Percentiles rank a stretch among this genome's conserved stretches.
Conservation (phyloP, 176 grass and related monocot genomes). For the maize (Zea mays) region DNA sequence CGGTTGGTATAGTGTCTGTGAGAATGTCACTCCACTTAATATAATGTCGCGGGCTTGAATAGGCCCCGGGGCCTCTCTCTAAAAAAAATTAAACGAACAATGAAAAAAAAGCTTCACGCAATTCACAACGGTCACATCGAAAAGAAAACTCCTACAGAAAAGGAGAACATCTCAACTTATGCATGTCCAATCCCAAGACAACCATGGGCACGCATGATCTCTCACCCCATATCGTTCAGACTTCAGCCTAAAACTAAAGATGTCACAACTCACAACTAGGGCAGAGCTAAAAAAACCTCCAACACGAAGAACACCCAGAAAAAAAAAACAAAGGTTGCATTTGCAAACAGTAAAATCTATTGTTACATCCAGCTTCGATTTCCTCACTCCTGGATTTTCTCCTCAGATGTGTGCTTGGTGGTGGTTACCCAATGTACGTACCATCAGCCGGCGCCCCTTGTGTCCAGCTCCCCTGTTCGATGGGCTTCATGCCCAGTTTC, state of each 20-base stretch:
- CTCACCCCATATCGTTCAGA: neutral
- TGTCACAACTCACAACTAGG: neutral
- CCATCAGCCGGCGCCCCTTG: neutral
- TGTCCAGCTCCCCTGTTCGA: slow-evolving; percentile 17
- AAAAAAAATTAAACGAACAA: neutral
- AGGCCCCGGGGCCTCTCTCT: no score
- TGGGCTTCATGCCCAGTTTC: slow-evolving; percentile 70
- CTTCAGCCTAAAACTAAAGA: neutral
- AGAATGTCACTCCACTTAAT: no score
- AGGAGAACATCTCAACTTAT: neutral
- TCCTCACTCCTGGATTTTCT: slow-evolving; percentile 21
- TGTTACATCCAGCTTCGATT: slow-evolving; percentile 20
- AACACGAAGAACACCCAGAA: neutral
- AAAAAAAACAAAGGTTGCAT: neutral
- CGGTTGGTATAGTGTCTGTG: no score
- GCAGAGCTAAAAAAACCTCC: neutral
- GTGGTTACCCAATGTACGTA: neutral
- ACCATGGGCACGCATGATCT: neutral
- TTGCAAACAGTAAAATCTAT: slow-evolving; percentile 15
- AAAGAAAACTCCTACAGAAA: neutral
- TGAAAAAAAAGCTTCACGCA: neutral
- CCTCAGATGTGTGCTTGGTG: slow-evolving; percentile 12
- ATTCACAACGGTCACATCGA: neutral
- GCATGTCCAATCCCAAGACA: neutral
- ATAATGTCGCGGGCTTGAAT: no score